These are phyloP conservation scores for Tulasnella sp. DNA, from an alignment of 768 basidiomycete species.

Conservation along the genomic window DNA sequence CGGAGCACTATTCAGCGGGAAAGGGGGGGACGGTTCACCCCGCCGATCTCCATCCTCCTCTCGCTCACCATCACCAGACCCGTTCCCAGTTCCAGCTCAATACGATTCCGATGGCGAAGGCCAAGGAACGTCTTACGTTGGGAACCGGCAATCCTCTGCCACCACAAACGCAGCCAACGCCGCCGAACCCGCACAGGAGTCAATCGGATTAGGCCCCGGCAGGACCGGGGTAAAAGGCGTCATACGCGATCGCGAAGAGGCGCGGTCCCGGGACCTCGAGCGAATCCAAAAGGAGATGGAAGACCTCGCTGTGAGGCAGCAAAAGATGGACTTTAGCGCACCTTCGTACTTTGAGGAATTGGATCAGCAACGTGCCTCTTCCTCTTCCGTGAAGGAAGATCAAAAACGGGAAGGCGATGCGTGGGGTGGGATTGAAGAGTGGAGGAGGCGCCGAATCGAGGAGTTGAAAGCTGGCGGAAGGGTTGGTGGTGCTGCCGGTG, in stretches of 20 bases:
- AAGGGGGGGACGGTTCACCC: constrained; percentile 57
- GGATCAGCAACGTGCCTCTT: constrained; percentile 44
- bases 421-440: constrained; percentile 21
- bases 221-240: constrained; percentile 87
- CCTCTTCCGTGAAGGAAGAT: constrained; percentile 31
- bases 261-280: constrained; percentile 43
- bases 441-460: constrained; percentile 30
- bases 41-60: constrained; percentile 52
- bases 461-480: constrained; percentile 34
- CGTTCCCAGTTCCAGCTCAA: constrained; percentile 42
- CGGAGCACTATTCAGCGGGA: constrained; percentile 63
- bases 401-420: constrained; percentile 41
- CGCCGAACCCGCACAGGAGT: constrained; percentile 42
- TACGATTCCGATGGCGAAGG: constrained; percentile 43
- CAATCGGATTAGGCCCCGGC: constrained; percentile 81
- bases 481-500: constrained; percentile 49
- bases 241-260: constrained; percentile 74
- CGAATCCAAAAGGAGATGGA: constrained; percentile 52
- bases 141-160: constrained; percentile 9
- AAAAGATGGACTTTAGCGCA: constrained; percentile 50
- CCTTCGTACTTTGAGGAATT: constrained; percentile 71
- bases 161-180: background rate
- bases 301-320: constrained; percentile 54
- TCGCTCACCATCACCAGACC: constrained; percentile 44
- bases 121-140: constrained; percentile 34